A percentile compares a stretch with the other conserved stretches of the same genome.
These are phyloP conservation scores for Alternaria sp. DNA, from an alignment of 2,329 filamentous ascomycete species.

Conservation along the genomic window DNA sequence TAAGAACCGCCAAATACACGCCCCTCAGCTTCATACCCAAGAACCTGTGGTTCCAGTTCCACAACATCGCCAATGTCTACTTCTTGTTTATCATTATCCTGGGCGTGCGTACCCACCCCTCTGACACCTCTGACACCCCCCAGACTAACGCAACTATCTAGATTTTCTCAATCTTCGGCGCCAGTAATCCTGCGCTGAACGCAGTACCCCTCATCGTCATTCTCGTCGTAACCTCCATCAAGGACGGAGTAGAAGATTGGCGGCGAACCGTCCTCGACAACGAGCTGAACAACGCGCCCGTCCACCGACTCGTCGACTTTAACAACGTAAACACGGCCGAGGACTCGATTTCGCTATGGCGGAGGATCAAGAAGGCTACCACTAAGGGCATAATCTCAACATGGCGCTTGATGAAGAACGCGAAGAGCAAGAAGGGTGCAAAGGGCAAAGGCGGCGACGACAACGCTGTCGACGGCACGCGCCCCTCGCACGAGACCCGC, in stretches of 20 bases:
- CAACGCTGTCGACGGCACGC: conserved; percentile 60
- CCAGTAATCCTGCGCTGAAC: conserved; percentile 85
- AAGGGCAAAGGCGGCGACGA: conserved; percentile 55
- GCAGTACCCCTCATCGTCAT: conserved; percentile 94
- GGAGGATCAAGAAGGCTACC: conserved; percentile 86
- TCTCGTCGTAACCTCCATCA: conserved; percentile 83
- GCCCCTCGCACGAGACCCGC: conserved; percentile 71
- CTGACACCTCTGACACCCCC: conserved; percentile 10
- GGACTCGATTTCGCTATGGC: conserved; percentile 85
- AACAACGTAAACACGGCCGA: conserved; percentile 91
- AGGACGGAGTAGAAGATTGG: conserved; percentile 96
- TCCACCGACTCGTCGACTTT: conserved; percentile 88
- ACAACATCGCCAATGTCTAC: conserved; percentile 98
- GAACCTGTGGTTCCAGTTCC: conserved; percentile 97
- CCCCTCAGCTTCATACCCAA: conserved; percentile 94
- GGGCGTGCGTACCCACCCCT: conserved; percentile 68
- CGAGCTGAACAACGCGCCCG: conserved; percentile 93
- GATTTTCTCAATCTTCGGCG: conserved; percentile 97
- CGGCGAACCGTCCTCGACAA: conserved; percentile 88
- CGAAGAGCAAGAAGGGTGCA: conserved; percentile 43
- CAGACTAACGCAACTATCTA: conserved; percentile 51
- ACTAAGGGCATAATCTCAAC: conserved; percentile 67
- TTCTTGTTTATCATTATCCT: conserved; percentile 97
- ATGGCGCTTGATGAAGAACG: conserved; percentile 56
- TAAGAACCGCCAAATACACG: conserved; percentile 96